Evolutionary conservation across 2,329 filamentous ascomycete genomes (phyloP).

Genomic region (Alternaria triticina): DNA sequence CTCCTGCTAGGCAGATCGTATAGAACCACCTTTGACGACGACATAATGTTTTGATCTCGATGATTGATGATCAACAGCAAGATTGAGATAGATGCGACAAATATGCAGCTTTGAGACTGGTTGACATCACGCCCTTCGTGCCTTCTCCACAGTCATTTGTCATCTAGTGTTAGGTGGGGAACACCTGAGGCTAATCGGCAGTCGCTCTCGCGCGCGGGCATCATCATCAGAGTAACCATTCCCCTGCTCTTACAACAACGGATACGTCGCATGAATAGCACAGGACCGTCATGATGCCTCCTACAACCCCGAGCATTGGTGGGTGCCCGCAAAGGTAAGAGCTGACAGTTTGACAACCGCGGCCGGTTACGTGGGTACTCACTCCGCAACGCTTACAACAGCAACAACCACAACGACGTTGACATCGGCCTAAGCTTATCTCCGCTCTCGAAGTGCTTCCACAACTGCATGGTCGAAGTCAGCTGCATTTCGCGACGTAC

Average conservation of each 20-base stretch:
- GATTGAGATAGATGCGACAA: background rate
- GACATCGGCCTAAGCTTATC: background rate
- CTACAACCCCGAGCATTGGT: background rate
- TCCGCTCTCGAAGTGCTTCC: background rate
- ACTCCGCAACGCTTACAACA: background rate
- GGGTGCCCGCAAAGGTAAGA: background rate
- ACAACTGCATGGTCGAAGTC: background rate
- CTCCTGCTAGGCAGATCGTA: slow-evolving; percentile 68
- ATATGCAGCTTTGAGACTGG: background rate
- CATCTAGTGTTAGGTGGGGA: slow-evolving; percentile 7
- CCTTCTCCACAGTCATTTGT: slow-evolving; percentile 5
- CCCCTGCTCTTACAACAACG: background rate
- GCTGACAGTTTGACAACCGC: background rate
- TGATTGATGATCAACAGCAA: background rate
- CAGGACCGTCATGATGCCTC: background rate
- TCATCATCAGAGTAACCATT: background rate
- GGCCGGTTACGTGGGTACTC: background rate
- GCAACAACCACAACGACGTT: background rate
- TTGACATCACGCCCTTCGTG: background rate
- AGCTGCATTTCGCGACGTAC: background rate
- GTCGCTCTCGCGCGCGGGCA: background rate
- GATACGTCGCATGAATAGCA: background rate
- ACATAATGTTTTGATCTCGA: slow-evolving; percentile 7
- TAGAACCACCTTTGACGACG: slow-evolving; percentile 56
- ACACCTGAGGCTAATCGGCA: background rate